These are phyloP conservation scores for Cytidiella melzeri DNA, from an alignment of 768 basidiomycete genomes.

Conservation along the genomic window DNA sequence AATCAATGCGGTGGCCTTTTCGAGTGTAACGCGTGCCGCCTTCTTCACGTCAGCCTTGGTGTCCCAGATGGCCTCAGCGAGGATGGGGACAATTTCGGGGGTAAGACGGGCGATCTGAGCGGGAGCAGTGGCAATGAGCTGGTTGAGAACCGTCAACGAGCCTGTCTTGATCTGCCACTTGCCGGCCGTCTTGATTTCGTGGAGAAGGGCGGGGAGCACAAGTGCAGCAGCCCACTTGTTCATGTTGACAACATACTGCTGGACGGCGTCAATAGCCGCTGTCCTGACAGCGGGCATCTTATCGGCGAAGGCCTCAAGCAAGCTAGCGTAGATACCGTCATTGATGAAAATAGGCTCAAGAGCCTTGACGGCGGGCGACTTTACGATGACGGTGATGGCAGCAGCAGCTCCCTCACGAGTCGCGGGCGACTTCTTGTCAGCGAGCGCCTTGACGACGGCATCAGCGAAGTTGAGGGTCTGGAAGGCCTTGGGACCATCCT, in stretches of 20 bases:
- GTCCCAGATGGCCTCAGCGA: slow-evolving; percentile 96
- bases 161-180: slow-evolving; percentile 98
- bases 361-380: slow-evolving; percentile 67
- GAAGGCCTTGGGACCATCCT: slow-evolving; percentile 78
- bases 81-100: slow-evolving; percentile 91
- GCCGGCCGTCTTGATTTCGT: slow-evolving; percentile 91
- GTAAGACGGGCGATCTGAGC: slow-evolving; percentile 82
- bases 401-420: slow-evolving; percentile 84
- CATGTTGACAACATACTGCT: slow-evolving; percentile 66
- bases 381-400: slow-evolving; percentile 59
- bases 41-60: slow-evolving; percentile 99
- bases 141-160: slow-evolving; percentile 73
- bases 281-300: slow-evolving; percentile 86
- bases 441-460: slow-evolving; percentile 76
- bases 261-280: slow-evolving; percentile 79
- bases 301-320: slow-evolving; percentile 92
- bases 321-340: slow-evolving; percentile 78
- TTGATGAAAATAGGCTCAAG: slow-evolving; percentile 87
- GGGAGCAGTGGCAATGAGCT: slow-evolving; percentile 80
- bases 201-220: slow-evolving; percentile 82
- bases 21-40: slow-evolving; percentile 90
- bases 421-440: slow-evolving; percentile 92
- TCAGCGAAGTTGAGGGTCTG: slow-evolving; percentile 62
- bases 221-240: slow-evolving; percentile 85
- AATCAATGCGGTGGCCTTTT: slow-evolving; percentile 88